Evolutionary conservation across 192 early-diverging fungal species (phyloP).

Genomic region (Mortierella claussenii): DNA sequence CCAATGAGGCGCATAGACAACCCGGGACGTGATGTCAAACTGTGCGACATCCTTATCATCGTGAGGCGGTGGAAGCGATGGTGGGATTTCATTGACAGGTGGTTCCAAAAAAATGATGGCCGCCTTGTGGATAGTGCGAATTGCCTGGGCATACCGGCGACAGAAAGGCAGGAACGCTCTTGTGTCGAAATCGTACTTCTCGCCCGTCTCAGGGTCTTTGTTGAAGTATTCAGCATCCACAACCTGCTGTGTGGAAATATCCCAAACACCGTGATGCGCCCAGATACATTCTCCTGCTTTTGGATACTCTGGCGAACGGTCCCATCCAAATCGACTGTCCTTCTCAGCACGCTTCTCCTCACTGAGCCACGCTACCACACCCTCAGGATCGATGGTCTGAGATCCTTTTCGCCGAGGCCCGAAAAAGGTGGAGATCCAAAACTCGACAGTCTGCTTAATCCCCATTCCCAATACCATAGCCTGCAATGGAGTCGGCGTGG

Average conservation of each 20-base stretch:
- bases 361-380: constrained; percentile 54
- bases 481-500: constrained; percentile 65
- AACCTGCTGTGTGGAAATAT: constrained; percentile 17
- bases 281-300: constrained; percentile 62
- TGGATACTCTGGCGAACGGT: constrained; percentile 46
- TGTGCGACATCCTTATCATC: constrained; percentile 50
- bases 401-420: constrained; percentile 56
- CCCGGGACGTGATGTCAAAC: constrained; percentile 45
- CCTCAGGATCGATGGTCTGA: constrained; percentile 57
- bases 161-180: constrained; percentile 65
- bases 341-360: constrained; percentile 47
- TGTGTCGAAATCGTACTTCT: constrained; percentile 60
- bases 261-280: constrained; percentile 66
- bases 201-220: constrained; percentile 49
- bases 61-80: constrained; percentile 54
- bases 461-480: constrained; percentile 63
- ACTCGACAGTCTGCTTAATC: constrained; percentile 54
- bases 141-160: constrained; percentile 39
- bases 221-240: constrained; percentile 60
- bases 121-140: constrained; percentile 57
- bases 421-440: constrained; percentile 61
- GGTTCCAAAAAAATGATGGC: constrained; percentile 71
- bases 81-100: constrained; percentile 62
- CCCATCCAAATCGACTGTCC: constrained; percentile 57
- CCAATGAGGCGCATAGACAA: constrained; percentile 69